phyloP scores from a whole-genome alignment of 2,329 filamentous ascomycete species.

The Drechslerella stenobrocha region DNA sequence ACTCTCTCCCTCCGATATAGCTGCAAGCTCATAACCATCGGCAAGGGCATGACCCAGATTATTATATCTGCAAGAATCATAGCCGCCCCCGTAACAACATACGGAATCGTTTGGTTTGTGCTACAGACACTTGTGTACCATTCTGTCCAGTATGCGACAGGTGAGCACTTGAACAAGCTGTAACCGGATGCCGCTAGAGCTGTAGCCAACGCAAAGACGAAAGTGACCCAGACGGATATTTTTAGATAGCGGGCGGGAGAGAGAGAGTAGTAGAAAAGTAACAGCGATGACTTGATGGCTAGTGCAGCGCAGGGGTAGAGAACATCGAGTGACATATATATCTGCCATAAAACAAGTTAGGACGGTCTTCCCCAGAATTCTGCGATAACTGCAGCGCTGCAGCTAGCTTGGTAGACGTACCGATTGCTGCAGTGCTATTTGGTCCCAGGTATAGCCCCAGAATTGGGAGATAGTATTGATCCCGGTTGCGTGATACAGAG shows the following conservation, averaged over 20 bases:
- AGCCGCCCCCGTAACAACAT: constrained; percentile 23
- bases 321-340: constrained; percentile 37
- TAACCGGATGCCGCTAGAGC: constrained; percentile 13
- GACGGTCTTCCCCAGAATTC: neutral
- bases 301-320: constrained; percentile 31
- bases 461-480: constrained; percentile 39
- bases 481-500: constrained; percentile 34
- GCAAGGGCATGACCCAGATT: constrained; percentile 43
- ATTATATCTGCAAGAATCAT: constrained; percentile 42
- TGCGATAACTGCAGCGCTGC: neutral
- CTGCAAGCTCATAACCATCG: constrained; percentile 30
- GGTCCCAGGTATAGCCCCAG: constrained; percentile 41
- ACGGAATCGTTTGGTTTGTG: constrained; percentile 28
- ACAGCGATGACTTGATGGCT: constrained; percentile 40
- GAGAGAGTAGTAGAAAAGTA: constrained; percentile 44
- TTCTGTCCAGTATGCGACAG: constrained; percentile 36
- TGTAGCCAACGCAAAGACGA: constrained; percentile 17
- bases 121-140: constrained; percentile 40
- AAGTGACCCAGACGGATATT: constrained; percentile 35
- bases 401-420: constrained; percentile 15
- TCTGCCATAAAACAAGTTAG: constrained; percentile 10
- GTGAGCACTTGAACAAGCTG: constrained; percentile 35
- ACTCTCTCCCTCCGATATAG: constrained; percentile 40
- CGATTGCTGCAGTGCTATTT: constrained; percentile 28
- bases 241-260: constrained; percentile 26